Percentiles rank a stretch among this genome's conserved stretches.
These are phyloP conservation scores for Solanum corneliomulleri DNA, from an alignment of 257 asterid species.

Conservation along the genomic window DNA sequence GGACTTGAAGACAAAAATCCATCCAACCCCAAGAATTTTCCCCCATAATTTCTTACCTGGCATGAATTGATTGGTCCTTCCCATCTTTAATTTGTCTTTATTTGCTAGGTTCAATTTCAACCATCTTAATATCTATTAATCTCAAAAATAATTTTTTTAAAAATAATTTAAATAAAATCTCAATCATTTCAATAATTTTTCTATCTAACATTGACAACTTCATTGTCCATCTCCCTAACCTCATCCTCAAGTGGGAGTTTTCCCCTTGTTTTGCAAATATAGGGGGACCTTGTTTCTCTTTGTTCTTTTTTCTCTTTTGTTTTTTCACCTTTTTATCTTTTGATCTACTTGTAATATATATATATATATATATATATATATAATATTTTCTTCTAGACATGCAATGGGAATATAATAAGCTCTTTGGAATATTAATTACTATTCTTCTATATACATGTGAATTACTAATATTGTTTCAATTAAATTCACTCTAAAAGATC, in stretches of 20 bases:
- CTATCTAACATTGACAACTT: not conserved
- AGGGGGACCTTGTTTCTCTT: not conserved
- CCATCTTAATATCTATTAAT: constrained; percentile 4
- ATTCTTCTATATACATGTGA: not conserved
- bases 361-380: too few relatives aligned
- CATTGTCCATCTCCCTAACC: not conserved
- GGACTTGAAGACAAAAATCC: constrained; percentile 36
- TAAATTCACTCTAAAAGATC: not conserved
- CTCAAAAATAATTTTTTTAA: not conserved
- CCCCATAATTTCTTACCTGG: constrained; percentile 48
- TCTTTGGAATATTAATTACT: not conserved
- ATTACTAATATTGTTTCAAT: not conserved
- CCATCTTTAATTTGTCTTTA: constrained; percentile 32
- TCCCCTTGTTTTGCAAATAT: constrained; percentile 1
- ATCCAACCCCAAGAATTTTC: constrained; percentile 25
- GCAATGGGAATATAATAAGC: not conserved
- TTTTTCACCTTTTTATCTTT: not conserved
- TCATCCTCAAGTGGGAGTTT: not conserved
- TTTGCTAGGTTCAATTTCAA: constrained; percentile 25
- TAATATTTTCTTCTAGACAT: not conserved
- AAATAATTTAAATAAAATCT: not conserved
- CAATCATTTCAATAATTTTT: not conserved
- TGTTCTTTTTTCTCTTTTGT: not conserved
- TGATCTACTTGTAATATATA: not conserved
- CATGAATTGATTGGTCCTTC: constrained; percentile 46